phyloP scores from a whole-genome alignment of 192 early-diverging fungal species.

The Tieghemiomyces parasiticus region DNA sequence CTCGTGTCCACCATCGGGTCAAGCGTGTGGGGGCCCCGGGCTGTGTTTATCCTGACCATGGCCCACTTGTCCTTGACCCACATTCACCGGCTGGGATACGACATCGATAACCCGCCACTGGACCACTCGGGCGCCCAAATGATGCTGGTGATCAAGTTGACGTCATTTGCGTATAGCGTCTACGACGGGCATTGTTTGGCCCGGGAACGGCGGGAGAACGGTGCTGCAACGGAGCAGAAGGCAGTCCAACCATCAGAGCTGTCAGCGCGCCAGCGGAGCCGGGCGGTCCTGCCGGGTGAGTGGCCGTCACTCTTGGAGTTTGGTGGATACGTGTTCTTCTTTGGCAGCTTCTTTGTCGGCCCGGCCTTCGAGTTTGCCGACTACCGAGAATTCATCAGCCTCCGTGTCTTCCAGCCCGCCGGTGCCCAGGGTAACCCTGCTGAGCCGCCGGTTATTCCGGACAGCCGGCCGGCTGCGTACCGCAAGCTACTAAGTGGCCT shows the following conservation, averaged over 20 bases:
- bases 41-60: conserved; percentile 47
- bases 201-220: conserved; percentile 14
- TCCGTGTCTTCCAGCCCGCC: conserved; percentile 11
- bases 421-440: not conserved
- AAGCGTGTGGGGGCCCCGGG: conserved; percentile 27
- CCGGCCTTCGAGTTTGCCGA: conserved; percentile 57
- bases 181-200: conserved; percentile 50
- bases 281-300: conserved; percentile 35
- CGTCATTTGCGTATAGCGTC: conserved; percentile 72
- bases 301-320: conserved; percentile 61
- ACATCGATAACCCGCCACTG: conserved; percentile 33
- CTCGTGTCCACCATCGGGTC: conserved; percentile 30
- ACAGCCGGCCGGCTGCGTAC: not conserved
- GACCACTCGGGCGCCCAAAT: conserved; percentile 90
- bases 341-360: conserved; percentile 67
- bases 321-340: conserved; percentile 83
- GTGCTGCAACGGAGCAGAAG: too few species aligned
- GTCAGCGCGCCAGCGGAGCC: conserved; percentile 45
- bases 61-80: conserved; percentile 45
- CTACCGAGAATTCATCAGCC: conserved; percentile 16
- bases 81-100: conserved; percentile 27
- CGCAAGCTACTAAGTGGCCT: not conserved
- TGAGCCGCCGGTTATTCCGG: not conserved
- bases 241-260: too few species aligned
- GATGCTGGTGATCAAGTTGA: conserved; percentile 86